Evolutionary conservation across 176 grass and related monocot genomes (phyloP).

Genomic region (Urochloa ruziziensis): DNA sequence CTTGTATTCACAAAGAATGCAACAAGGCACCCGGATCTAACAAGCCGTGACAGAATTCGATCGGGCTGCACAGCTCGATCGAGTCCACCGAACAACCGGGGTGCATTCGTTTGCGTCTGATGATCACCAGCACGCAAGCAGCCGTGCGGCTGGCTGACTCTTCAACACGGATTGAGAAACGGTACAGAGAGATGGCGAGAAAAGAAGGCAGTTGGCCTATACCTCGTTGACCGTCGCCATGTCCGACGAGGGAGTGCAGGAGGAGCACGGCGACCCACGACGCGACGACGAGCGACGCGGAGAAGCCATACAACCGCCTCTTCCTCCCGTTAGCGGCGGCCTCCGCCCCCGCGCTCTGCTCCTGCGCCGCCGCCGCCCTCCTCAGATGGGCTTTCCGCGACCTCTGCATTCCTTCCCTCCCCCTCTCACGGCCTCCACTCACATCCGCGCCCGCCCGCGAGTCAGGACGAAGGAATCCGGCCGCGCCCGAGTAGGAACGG

Average conservation of each 20-base stretch:
- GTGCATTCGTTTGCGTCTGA: neutral
- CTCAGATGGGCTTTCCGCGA: constrained; percentile 66
- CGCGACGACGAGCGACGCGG: constrained; percentile 60
- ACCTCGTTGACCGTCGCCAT: constrained; percentile 77
- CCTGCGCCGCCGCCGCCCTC: constrained; percentile 62
- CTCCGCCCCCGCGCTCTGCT: constrained; percentile 30
- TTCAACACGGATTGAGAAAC: neutral
- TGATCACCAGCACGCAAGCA: constrained; percentile 32
- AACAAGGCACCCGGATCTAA: constrained; percentile 36
- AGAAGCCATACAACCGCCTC: constrained; percentile 63
- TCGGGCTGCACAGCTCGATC: neutral
- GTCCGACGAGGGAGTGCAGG: constrained; percentile 65
- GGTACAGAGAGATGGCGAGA: neutral
- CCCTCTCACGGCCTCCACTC: constrained; percentile 8
- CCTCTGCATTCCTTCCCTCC: constrained; percentile 68
- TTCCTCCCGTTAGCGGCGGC: constrained; percentile 29
- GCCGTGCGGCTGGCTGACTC: neutral
- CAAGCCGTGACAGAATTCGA: neutral
- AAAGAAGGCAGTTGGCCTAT: neutral
- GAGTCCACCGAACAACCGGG: neutral
- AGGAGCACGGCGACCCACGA: constrained; percentile 76
- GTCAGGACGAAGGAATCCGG: neutral
- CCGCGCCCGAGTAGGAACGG: neutral
- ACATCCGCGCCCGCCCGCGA: constrained; percentile 29
- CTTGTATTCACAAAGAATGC: neutral